Evolutionary conservation across 2,329 filamentous ascomycete species (phyloP).

Genomic region (Geoglossum cookeanum): DNA sequence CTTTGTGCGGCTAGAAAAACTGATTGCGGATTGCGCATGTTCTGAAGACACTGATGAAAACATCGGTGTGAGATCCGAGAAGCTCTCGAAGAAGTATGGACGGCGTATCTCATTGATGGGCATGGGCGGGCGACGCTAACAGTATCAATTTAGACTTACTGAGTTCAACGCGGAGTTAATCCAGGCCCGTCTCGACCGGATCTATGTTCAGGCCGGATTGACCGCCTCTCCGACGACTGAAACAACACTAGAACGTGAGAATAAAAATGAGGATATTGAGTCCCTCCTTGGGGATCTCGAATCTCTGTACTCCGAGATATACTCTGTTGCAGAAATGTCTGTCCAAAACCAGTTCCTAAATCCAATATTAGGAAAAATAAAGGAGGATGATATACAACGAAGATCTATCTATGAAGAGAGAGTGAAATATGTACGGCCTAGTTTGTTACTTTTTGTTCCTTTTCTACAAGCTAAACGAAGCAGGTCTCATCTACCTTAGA

Average conservation of each 20-base stretch:
- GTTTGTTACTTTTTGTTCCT: neutral
- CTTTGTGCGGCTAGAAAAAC: neutral
- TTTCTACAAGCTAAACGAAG: neutral
- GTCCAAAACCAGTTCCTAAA: neutral
- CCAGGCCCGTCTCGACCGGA: neutral
- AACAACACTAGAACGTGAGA: neutral
- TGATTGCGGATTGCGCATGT: neutral
- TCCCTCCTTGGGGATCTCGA: neutral
- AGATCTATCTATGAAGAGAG: neutral
- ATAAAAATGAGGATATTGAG: neutral
- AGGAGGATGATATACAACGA: neutral
- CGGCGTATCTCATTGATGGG: neutral
- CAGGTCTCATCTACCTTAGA: constrained; percentile 1
- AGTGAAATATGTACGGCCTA: neutral
- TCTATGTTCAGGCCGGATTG: constrained; percentile 1
- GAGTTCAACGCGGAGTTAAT: neutral
- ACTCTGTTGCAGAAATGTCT: constrained; percentile 2
- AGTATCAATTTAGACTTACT: neutral
- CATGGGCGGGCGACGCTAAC: neutral
- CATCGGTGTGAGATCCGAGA: neutral
- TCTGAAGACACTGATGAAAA: neutral
- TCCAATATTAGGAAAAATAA: constrained; percentile 1
- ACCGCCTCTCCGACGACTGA: neutral
- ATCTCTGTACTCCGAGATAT: neutral
- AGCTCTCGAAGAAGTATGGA: neutral